Conservation (phyloP, 169 alveolate genomes). For the Plasmodium cynomolgi region DNA sequence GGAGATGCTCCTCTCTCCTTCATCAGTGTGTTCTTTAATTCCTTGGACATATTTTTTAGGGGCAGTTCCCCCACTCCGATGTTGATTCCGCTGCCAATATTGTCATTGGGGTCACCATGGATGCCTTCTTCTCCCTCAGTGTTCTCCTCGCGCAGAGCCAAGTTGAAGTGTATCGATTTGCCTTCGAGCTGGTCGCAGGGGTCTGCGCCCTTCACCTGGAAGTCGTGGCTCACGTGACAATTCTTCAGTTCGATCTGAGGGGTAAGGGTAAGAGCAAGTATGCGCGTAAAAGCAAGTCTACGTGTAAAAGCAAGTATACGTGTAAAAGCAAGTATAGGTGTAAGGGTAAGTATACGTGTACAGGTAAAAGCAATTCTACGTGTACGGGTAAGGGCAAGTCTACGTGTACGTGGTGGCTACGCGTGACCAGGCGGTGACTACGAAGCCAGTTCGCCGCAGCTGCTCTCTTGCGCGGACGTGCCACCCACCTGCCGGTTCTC, state of each 20-base stretch:
- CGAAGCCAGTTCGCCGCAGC: not conserved
- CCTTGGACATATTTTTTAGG: not conserved
- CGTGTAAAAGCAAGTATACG: no score
- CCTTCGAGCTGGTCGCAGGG: slow-evolving; percentile 4
- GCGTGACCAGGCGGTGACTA: not conserved
- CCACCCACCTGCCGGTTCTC: slow-evolving; percentile 22
- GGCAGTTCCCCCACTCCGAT: slow-evolving; percentile 38
- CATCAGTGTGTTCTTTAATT: not conserved
- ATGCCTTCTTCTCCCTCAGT: not conserved
- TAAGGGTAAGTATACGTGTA: no score
- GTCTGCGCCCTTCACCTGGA: slow-evolving; percentile 6
- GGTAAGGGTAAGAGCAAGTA: no score
- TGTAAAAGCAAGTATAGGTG: no score
- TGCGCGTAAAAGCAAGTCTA: no score
- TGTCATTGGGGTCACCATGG: not conserved
- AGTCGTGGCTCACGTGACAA: slow-evolving; percentile 31
- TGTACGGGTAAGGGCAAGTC: no score
- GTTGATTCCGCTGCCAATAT: slow-evolving; percentile 19
- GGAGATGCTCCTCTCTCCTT: not conserved
- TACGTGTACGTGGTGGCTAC: no score
- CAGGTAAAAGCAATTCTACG: no score
- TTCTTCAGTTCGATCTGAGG: slow-evolving; percentile 45
- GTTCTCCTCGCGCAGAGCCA: not conserved
- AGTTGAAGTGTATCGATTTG: not conserved
- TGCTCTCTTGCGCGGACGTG: not conserved